Evolutionary conservation across 2,329 filamentous ascomycete species (phyloP).

Genomic region (Aspergillus udagawae): DNA sequence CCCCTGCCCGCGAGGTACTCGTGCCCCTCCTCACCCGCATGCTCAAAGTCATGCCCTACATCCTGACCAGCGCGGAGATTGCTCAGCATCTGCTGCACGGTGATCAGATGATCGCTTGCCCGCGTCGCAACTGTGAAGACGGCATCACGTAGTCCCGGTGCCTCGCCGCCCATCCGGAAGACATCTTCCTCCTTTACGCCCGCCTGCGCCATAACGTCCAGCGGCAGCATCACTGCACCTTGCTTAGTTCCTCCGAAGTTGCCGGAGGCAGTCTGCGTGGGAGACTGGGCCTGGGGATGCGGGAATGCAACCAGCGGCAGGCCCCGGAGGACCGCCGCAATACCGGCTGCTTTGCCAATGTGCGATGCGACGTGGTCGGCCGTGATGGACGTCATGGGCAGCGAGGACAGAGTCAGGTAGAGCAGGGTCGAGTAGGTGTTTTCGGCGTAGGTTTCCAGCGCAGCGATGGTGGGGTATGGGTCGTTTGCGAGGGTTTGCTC

Average conservation of each 20-base stretch:
- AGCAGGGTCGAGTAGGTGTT: constrained; percentile 91
- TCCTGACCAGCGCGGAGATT: constrained; percentile 70
- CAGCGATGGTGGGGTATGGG: constrained; percentile 68
- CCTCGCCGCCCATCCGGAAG: constrained; percentile 72
- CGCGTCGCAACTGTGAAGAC: constrained; percentile 89
- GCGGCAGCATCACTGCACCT: constrained; percentile 71
- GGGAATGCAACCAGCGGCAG: constrained; percentile 84
- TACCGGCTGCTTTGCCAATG: constrained; percentile 89
- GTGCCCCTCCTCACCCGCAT: constrained; percentile 70
- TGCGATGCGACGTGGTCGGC: constrained; percentile 92
- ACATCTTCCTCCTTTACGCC: constrained; percentile 86
- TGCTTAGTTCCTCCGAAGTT: constrained; percentile 44
- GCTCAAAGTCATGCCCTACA: constrained; percentile 83
- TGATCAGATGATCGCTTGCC: constrained; percentile 93
- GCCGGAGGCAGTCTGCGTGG: constrained; percentile 43
- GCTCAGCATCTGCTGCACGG: constrained; percentile 84
- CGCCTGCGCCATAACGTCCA: constrained; percentile 82
- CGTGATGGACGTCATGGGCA: constrained; percentile 76
- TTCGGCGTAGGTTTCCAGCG: constrained; percentile 84
- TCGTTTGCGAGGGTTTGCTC: constrained; percentile 80
- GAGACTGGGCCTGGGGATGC: constrained; percentile 55
- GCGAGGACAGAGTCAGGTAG: constrained; percentile 76
- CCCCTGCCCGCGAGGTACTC: constrained; percentile 37
- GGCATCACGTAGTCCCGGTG: constrained; percentile 78
- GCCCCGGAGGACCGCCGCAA: constrained; percentile 79